These are phyloP conservation scores for Cordyceps farinosa DNA, from an alignment of 2,329 filamentous ascomycete species.

Conservation along the genomic window DNA sequence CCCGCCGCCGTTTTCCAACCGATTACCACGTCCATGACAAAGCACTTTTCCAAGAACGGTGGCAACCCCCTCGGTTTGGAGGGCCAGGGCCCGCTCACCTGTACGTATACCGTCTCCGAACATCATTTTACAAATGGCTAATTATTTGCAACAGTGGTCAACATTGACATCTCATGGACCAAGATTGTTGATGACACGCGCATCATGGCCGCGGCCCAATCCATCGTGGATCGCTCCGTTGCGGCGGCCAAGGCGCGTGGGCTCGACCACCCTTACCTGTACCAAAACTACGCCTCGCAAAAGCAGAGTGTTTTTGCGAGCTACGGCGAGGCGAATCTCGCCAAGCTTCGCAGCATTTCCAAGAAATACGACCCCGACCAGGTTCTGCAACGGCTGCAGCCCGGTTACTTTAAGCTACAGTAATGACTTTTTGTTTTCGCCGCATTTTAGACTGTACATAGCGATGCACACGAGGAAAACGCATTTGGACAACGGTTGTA, in stretches of 20 bases:
- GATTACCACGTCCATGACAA: conserved; percentile 36
- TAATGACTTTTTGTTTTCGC: conserved; percentile 9
- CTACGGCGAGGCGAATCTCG: conserved; percentile 39
- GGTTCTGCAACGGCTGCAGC: conserved; percentile 35
- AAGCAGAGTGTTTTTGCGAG: conserved; percentile 38
- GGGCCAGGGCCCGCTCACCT: conserved; percentile 25
- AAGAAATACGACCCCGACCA: conserved; percentile 37
- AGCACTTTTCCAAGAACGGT: conserved; percentile 32
- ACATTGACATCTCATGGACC: conserved; percentile 27
- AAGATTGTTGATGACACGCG: conserved; percentile 32
- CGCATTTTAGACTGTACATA: conserved; percentile 16
- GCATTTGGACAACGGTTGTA: neutral
- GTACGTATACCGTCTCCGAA: conserved; percentile 10
- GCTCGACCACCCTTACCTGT: conserved; percentile 37
- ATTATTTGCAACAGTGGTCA: conserved; percentile 21
- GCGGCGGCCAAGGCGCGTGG: conserved; percentile 29
- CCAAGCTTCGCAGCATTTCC: conserved; percentile 28
- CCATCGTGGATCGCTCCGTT: conserved; percentile 27
- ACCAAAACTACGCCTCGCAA: conserved; percentile 44
- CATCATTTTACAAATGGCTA: neutral
- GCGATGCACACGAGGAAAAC: neutral
- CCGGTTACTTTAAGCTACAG: conserved; percentile 39
- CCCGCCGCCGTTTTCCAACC: conserved; percentile 37
- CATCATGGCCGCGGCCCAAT: conserved; percentile 27
- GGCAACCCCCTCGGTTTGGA: conserved; percentile 32